Base-by-base conservation (phyloP, 1,284 basidiomycete species). In the Apiotrichum mycotoxinovorans region DNA sequence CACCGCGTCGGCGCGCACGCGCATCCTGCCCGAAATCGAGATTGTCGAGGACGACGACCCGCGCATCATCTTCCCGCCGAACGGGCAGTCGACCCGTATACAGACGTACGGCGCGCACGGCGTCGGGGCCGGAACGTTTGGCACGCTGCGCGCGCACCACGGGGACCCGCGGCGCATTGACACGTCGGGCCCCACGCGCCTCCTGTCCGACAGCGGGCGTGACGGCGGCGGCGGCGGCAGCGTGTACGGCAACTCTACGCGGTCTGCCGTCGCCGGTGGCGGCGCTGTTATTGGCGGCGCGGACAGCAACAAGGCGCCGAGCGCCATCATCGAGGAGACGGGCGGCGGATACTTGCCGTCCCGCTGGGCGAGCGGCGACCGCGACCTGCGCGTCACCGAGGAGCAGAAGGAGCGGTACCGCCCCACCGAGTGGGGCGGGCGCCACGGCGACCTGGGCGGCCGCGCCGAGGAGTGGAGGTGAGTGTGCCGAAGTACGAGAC, bases 1-100 rank as follows among this genome's bases (percentile, higher is more conserved):
- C 4, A 26, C 49, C 1, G 49, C 46, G 14, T 34, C 47, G 10
- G 49, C 52, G 10, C 58, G 64, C 12, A 64, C 62, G 22, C 56
- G 73, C 14, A 60, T 71, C 15, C 56, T 75, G 30, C 74, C 74
- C 26, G 72, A 74, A 48, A 76, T 76, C 42, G 69, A 74, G 57
- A 74, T 76, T 46, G 69, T 76, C 34, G 72, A 68, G 53, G 74
- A 63, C 62, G 73, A 75, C 53, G 73, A 75, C 63, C 73, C 73
- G 12, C 62, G 73, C 15, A 68, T 75, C 50, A 45, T 75, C 41
- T 66, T 75, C 56, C 71, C 70, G 22, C 26, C 60, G 22, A 44
- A 61, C 45, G 73, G 72, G 0, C 61, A 57, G n/a, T 33, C 63
- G 15, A 75, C 73, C 0, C 49, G 67, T 25, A 58, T 75, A 4